Evolutionary conservation across 768 basidiomycete species (phyloP), one percentile per base, ranked within the genome.

Genomic region (Lactifluus pinguis): DNA sequence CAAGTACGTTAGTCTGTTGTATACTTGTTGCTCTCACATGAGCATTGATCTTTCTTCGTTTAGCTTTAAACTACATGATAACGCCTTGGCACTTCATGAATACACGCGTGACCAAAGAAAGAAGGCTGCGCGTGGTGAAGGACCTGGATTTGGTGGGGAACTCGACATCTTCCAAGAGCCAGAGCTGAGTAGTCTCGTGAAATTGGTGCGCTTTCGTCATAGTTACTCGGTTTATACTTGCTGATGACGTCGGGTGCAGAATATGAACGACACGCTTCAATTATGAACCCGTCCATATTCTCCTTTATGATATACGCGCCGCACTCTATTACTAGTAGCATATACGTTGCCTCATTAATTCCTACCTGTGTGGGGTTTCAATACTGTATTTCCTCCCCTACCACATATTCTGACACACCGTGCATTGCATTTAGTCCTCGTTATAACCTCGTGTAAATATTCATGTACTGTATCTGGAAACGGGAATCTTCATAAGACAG

Each of bases 101-200:
- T 60, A 52, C 48, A 61, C 59, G 4, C 59, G 58, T 9, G 42
- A 54, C 15, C 21, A 63, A 19, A 55, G 48, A 36, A 61, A 55
- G 48, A 61, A 13, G 53, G 32, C 38, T 3, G 32, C 21, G 17
- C 41, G 9, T 6, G 61, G 0, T 9, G 62, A 53, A 25, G 25
- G 25, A 25, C 25, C 25, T 25, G 25, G 25, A 25, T 25, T 25
- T 25, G 25, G 25, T 25, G 25, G 25, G 2, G 62, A 63, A 15
- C 19, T 61, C 2, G 62, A 60, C 36, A 63, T 51, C 30, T 61
- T 63, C 36, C 59, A 61, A 39, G 19, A 53, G 15, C 59, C 62
- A 5, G 42, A 55, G 25, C 38, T 63, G 34, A 63, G 62, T 48
- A 61, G 62, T 25, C 54, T 63, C 8, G 44, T n/a, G 17, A 63